These are phyloP conservation scores for Daldinia childiae DNA, from an alignment of 495 filamentous ascomycete genomes.

Conservation along the genomic window DNA sequence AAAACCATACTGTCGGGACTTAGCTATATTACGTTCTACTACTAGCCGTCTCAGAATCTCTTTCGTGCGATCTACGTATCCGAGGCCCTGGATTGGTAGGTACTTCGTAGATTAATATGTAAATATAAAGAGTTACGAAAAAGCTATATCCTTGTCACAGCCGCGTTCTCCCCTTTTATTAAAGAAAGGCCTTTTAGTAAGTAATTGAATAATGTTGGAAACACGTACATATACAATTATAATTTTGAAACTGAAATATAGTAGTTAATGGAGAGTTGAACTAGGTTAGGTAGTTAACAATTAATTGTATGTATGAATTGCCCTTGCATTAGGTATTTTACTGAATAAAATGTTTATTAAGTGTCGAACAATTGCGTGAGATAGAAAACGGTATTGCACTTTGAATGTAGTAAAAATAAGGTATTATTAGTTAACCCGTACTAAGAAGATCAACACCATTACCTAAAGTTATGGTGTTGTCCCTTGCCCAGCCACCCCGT, in stretches of 20 bases:
- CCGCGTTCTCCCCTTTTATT: slow-evolving; percentile 30
- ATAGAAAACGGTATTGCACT: neutral
- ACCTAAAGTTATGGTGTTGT: slow-evolving; percentile 15
- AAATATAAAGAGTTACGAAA: slow-evolving; percentile 14
- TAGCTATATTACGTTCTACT: slow-evolving; percentile 22
- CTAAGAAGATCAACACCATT: slow-evolving; percentile 7
- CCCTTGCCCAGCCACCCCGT: slow-evolving; percentile 43
- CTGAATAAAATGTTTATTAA: neutral
- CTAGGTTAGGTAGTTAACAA: too few species aligned
- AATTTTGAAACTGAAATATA: slow-evolving; percentile 30
- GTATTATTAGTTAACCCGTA: slow-evolving; percentile 32
- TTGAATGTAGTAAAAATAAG: slow-evolving; percentile 36
- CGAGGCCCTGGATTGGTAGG: slow-evolving; percentile 15
- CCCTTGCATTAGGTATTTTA: neutral
- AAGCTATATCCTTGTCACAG: slow-evolving; percentile 23
- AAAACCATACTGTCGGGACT: slow-evolving; percentile 35
- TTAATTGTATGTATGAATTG: neutral
- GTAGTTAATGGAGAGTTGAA: slow-evolving; percentile 11
- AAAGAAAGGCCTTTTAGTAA: slow-evolving; percentile 4
- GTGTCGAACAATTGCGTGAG: neutral
- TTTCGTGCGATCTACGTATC: slow-evolving; percentile 21
- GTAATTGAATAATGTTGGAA: neutral
- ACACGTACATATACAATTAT: slow-evolving; percentile 11
- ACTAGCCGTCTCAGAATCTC: slow-evolving; percentile 27
- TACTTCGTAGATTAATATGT: slow-evolving; percentile 8